Base-by-base conservation (phyloP, 805 yeast species). In the Candida tallmaniae region DNA sequence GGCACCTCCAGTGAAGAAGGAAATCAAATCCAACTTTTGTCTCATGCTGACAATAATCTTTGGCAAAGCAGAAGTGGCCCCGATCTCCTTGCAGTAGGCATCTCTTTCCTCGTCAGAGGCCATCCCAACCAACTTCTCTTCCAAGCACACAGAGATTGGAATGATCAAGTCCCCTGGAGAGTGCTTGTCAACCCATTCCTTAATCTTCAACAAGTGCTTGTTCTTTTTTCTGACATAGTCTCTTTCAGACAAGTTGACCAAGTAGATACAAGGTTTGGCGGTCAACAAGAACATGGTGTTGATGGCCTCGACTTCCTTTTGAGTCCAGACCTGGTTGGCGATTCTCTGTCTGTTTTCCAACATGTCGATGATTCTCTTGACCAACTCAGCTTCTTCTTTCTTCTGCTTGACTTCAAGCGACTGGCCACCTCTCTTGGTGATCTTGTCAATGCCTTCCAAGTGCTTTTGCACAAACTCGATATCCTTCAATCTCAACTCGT, bases 1-100 rank as follows among this genome's bases (percentile, higher is more conserved):
- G 27, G 95, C 83, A 49, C 98, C 98, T 57, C 93, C 82, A 23
- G 98, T 93, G 76, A 87, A 93, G 73, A 82, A 93, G 35, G 96
- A 87, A 47, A 89, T 88, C 60, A 93, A 78, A 47, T 83, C 83
- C 41, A 89, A 73, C 42, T 86, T 80, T 46, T 76, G 69, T 70
- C 97, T 83, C 97, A 90, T 89, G 45, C 85, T 70, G 45, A 78
- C 72, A 50, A 90, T 80, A 48, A 90, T 83, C 66, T 76, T 77
- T 49, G 97, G 96, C 58, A 93, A 73, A 28, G 94, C 89, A 27
- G 93, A 78, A 40, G 63, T 66, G 34, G 88, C 80, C 41, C 87
- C 89, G 32, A 85, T 56, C 43, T 59, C 74, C 69, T 86, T 78
- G 55, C 80, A 76, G 68, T 86, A 86, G 42, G 74, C 88, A 20